These are phyloP conservation scores for Chaetomium fimeti DNA, from an alignment of 495 filamentous ascomycete species.

Conservation along the genomic window DNA sequence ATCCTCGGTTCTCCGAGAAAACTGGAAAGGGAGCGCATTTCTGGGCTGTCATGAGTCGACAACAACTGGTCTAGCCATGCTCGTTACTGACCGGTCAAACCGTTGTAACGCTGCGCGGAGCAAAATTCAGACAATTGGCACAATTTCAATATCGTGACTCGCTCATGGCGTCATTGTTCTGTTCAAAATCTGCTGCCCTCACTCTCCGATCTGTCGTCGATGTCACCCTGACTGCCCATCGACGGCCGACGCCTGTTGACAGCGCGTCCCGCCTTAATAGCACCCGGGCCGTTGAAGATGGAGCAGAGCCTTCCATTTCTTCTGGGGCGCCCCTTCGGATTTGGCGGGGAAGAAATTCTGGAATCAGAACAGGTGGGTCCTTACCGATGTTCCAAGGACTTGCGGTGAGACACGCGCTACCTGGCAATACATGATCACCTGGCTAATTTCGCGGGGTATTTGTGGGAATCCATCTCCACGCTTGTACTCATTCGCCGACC, in stretches of 20 bases:
- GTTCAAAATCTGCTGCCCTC: neutral
- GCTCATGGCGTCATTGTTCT: neutral
- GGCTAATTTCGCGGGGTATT: neutral
- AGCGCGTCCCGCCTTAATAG: neutral
- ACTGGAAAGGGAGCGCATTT: neutral
- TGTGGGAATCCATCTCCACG: neutral
- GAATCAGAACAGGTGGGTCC: conserved; percentile 3
- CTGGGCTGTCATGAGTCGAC: neutral
- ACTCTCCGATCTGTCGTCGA: neutral
- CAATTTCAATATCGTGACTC: neutral
- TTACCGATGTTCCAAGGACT: neutral
- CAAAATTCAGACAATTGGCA: neutral
- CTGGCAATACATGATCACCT: conserved; percentile 6
- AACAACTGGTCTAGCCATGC: neutral
- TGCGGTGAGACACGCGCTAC: conserved; percentile 19
- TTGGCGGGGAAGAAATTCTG: conserved; percentile 22
- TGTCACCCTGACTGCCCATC: neutral
- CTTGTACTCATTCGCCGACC: too few relatives aligned
- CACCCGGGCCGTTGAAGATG: neutral
- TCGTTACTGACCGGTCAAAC: neutral
- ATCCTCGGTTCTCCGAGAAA: neutral
- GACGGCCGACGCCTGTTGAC: neutral
- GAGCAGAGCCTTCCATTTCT: neutral
- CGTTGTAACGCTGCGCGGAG: neutral
- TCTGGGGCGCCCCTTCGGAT: conserved; percentile 10